phyloP scores from a whole-genome alignment of 2,329 filamentous ascomycete species.

The Colletotrichum paranaense region DNA sequence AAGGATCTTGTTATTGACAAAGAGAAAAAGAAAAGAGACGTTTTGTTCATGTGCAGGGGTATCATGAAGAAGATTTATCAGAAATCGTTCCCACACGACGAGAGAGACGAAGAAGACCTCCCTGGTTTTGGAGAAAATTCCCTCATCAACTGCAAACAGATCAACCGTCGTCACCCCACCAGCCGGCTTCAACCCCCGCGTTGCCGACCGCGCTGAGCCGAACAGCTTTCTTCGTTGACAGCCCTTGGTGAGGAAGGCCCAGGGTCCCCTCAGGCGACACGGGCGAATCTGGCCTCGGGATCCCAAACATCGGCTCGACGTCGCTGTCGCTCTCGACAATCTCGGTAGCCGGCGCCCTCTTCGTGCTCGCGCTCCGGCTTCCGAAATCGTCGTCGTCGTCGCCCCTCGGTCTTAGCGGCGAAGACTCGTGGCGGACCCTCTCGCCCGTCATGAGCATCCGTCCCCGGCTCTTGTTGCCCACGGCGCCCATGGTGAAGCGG shows the following conservation, averaged over 20 bases:
- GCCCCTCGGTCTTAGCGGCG: constrained; percentile 19
- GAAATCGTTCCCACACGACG: constrained; percentile 1
- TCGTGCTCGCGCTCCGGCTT: background rate
- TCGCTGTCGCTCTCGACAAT: constrained; percentile 38
- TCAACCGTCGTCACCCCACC: constrained; percentile 54
- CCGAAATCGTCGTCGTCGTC: background rate
- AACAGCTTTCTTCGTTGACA: constrained; percentile 52
- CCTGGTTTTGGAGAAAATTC: background rate
- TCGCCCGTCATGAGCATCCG: constrained; percentile 19
- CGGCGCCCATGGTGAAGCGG: background rate
- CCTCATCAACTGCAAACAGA: background rate
- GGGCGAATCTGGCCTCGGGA: constrained; percentile 53
- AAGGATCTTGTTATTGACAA: constrained; percentile 15
- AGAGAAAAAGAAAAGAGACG: constrained; percentile 22
- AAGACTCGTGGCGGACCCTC: constrained; percentile 19
- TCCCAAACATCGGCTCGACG: constrained; percentile 37
- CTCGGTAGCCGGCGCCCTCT: background rate
- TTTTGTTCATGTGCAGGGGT: constrained; percentile 31
- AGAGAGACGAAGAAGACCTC: background rate
- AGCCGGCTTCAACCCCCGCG: constrained; percentile 44
- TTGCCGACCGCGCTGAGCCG: constrained; percentile 54
- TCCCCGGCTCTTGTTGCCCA: constrained; percentile 9
- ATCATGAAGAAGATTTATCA: constrained; percentile 33
- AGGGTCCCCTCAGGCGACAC: constrained; percentile 36
- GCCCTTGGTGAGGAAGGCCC: constrained; percentile 21